Conservation (phyloP, 305 asterid species). For the Fraxinus albicans region DNA sequence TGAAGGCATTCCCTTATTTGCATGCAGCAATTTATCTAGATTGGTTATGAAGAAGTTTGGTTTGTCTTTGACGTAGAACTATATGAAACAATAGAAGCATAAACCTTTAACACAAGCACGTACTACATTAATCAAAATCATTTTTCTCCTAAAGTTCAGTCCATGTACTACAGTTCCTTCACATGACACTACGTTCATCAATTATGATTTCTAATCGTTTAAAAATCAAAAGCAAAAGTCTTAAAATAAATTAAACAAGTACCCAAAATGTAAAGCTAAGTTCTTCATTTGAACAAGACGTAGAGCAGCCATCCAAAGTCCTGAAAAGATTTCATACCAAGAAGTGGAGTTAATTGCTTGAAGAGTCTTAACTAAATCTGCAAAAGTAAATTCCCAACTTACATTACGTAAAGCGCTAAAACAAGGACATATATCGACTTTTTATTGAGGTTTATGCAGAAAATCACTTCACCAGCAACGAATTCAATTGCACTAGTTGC, state of each 20-base stretch:
- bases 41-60: background rate
- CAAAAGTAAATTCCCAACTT: no score
- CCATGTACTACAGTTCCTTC: background rate
- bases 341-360: no score
- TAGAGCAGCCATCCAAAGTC: no score
- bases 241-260: background rate
- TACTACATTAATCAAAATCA: background rate
- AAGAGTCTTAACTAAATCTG: no score
- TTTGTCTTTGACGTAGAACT: background rate
- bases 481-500: no score
- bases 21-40: background rate
- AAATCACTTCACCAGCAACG: no score
- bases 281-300: conserved; percentile 80
- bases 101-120: background rate
- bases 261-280: conserved; percentile 16
- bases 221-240: background rate
- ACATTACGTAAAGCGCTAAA: no score
- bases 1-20: background rate
- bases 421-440: no score
- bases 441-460: no score
- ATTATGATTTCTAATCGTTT: background rate
- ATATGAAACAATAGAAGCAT: background rate
- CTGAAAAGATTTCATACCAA: no score
- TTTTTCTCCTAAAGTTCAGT: background rate
- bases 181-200: background rate